Base-by-base conservation (phyloP, 139 green algal genomes). In the Picochlorum sp. region DNA sequence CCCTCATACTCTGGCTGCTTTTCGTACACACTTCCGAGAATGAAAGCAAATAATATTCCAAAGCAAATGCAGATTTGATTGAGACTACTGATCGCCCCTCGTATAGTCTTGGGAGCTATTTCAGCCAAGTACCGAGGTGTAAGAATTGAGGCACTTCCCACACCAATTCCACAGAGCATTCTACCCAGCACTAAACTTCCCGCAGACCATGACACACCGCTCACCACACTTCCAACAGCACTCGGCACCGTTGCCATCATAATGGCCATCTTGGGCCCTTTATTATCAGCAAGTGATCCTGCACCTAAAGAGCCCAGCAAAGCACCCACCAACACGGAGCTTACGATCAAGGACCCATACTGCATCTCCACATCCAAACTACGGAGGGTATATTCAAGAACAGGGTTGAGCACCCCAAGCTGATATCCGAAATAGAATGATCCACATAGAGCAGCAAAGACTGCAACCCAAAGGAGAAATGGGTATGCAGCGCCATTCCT, bases 61-160 rank as follows among this genome's bases (percentile, higher is more conserved):
- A 95, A 50, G 73, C 86, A 95, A 73, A 98, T 98, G 63, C 83
- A 72, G 10, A 98, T 78, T 83, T 98, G 92, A 75, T 97, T 98
- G 14, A 95, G 55, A 41, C 76, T 82, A 44, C 92, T 92, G 52
- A 98, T 73, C 0, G 80, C 63, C 28, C 92, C 92, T 14, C 92
- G 83, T 38, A 95, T 47, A 6, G 70, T 30, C 6, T 86, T 88
- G 45, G 92, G 92, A 2, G 88, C 76, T 0, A 96, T 81, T 84
- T 97, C 23, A 55, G 14, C 3, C 31, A 62, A 55, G 65, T 52
- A 70, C 2, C 96, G 79, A 4, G 93, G 92, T 21, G 97, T 91
- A 7, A 97, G 72, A 1, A 83, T 84, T 1, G 85, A 95, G 8
- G 81, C 81, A 15, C 96, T 77, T 4, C 93, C 93, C 30, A 98